Evolutionary conservation across 352 stramenopile genomes (phyloP).

Genomic region (Globisporangium camurandrum): DNA sequence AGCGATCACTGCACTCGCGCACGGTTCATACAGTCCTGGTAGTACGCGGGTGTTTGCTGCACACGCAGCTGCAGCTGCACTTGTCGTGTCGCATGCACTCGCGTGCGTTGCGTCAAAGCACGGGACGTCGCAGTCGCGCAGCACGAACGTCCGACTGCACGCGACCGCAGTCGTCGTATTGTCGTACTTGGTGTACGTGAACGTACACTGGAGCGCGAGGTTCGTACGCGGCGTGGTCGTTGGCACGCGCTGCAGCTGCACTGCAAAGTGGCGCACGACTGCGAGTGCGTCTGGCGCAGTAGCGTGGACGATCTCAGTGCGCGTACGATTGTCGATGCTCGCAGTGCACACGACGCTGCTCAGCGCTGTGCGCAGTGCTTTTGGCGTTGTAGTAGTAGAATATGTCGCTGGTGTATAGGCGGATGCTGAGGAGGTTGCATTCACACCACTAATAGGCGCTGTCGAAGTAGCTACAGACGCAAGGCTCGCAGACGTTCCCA

Average conservation of each 20-base stretch:
- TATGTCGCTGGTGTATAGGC: no score
- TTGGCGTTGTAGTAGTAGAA: neutral
- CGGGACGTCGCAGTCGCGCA: slow-evolving; percentile 20
- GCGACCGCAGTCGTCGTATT: slow-evolving; percentile 6
- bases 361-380: neutral
- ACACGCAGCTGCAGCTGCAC: neutral
- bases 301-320: slow-evolving; percentile 5
- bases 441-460: no score
- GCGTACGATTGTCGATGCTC: slow-evolving; percentile 1
- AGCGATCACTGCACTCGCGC: slow-evolving; percentile 1
- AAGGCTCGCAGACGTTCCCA: no score
- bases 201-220: slow-evolving; percentile 12
- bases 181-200: slow-evolving; percentile 13
- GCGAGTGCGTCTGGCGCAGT: neutral
- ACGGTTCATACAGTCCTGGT: slow-evolving; percentile 2
- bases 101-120: slow-evolving; percentile 7
- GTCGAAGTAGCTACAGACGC: no score
- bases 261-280: slow-evolving; percentile 6
- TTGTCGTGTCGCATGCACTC: slow-evolving; percentile 3
- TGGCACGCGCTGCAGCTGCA: slow-evolving; percentile 8
- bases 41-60: neutral
- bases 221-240: slow-evolving; percentile 7
- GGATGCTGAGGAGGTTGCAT: no score
- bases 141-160: slow-evolving; percentile 13
- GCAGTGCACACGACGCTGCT: slow-evolving; percentile 5